Conservation (phyloP, 306 rosid species). For the Malus asiatica region DNA sequence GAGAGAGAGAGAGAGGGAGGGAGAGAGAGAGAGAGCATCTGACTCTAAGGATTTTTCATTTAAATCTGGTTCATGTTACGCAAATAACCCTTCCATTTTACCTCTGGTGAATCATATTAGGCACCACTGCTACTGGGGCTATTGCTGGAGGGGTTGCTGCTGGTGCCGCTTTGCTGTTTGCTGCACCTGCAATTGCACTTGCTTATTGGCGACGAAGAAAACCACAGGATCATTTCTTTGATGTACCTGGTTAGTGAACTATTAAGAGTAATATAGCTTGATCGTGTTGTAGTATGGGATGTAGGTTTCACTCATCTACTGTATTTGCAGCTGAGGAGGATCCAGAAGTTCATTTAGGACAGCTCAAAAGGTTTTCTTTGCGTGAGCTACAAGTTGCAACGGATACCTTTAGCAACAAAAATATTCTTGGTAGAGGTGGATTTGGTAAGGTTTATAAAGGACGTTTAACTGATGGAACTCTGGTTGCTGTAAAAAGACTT, state of each 20-base stretch:
- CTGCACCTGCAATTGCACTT: conserved; percentile 92
- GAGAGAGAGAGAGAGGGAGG: neutral
- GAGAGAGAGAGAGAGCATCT: neutral
- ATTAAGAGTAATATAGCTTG: neutral
- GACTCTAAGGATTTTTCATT: neutral
- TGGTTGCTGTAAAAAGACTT: conserved; percentile 92
- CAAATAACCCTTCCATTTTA: neutral
- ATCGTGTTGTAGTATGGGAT: neutral
- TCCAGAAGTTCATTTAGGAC: conserved; percentile 96
- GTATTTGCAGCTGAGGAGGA: conserved; percentile 22
- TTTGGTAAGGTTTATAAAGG: conserved; percentile 96
- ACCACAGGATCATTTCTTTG: conserved; percentile 80
- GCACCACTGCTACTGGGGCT: conserved; percentile 55
- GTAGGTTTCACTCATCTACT: conserved; percentile 4
- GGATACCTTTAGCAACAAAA: conserved; percentile 67
- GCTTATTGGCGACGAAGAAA: conserved; percentile 66
- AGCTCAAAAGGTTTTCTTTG: conserved; percentile 81
- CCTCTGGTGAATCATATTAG: conserved; percentile 31
- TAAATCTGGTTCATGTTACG: neutral
- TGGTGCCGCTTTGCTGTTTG: conserved; percentile 85
- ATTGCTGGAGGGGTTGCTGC: conserved; percentile 99
- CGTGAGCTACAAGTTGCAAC: conserved; percentile 94
- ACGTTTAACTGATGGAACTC: conserved; percentile 78
- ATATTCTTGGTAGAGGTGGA: conserved; percentile 90
- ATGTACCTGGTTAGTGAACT: conserved; percentile 83